Percentiles rank a stretch among this genome's conserved stretches.
These are phyloP conservation scores for Mycena galopus DNA, from an alignment of 768 basidiomycete genomes.

Conservation along the genomic window DNA sequence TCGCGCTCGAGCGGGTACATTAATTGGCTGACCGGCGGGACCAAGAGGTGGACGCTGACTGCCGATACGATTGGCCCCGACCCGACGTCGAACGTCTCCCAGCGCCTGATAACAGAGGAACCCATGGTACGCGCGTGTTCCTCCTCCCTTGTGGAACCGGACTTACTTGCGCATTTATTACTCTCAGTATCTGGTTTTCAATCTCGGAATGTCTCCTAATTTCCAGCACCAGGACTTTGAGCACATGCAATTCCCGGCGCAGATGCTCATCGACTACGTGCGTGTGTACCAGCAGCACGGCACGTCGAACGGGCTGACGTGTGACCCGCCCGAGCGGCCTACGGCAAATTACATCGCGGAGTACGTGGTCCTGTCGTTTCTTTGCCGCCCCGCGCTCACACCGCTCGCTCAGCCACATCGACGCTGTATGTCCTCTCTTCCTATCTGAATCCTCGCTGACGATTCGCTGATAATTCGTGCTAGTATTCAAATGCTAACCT, in stretches of 20 bases:
- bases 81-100: conserved; percentile 56
- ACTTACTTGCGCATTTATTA: conserved; percentile 12
- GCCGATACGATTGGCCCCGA: conserved; percentile 69
- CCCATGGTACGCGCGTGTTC: conserved; percentile 80
- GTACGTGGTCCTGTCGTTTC: conserved; percentile 33
- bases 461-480: too few relatives aligned
- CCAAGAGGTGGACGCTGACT: conserved; percentile 69
- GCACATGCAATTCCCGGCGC: conserved; percentile 80
- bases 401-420: conserved; percentile 6
- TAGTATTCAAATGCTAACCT: conserved; percentile 86
- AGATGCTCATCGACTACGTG: conserved; percentile 92
- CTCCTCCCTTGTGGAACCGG: conserved; percentile 3
- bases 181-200: conserved; percentile 83
- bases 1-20: conserved; percentile 61
- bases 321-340: conserved; percentile 83
- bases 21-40: conserved; percentile 69
- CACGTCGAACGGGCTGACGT: conserved; percentile 76
- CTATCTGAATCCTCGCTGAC: too few relatives aligned
- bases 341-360: conserved; percentile 84
- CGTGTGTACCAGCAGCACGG: conserved; percentile 88
- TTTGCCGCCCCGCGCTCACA: conserved; percentile 16
- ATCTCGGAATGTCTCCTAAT: conserved; percentile 82
- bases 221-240: conserved; percentile 83
- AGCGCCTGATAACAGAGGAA: conserved; percentile 67
- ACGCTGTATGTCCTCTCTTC: too few relatives aligned